Percentiles rank a stretch among this genome's conserved stretches.
These are phyloP conservation scores for Magnolia changhungtana DNA, from an alignment of 164 flowering plant species.

Conservation along the genomic window DNA sequence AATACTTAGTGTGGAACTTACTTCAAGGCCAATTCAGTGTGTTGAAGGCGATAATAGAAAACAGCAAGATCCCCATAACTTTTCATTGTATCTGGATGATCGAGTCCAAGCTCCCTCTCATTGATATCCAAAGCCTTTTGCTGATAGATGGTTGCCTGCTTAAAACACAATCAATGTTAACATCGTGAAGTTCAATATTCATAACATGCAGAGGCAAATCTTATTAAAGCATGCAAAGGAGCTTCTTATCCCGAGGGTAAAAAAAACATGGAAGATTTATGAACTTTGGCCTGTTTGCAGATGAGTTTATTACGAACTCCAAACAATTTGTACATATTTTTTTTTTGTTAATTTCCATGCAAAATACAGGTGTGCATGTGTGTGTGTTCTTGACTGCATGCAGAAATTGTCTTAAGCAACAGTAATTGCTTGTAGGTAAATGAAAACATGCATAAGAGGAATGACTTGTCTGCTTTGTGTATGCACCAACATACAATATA, in stretches of 20 bases:
- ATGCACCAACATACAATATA: no score
- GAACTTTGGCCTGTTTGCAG: no score
- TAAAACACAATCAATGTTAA: neutral
- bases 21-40: slow-evolving; percentile 92
- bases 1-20: slow-evolving; percentile 28
- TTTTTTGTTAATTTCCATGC: no score
- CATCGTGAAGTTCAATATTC: neutral
- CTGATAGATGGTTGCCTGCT: slow-evolving; percentile 89
- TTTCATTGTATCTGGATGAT: slow-evolving; percentile 98
- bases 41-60: slow-evolving; percentile 92
- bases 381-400: no score
- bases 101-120: slow-evolving; percentile 97
- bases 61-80: slow-evolving; percentile 97
- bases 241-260: neutral
- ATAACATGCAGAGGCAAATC: neutral
- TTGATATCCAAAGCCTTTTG: slow-evolving; percentile 94
- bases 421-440: no score
- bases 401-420: no score
- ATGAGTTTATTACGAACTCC: no score
- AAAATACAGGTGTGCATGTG: no score
- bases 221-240: neutral
- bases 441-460: no score
- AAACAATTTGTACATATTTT: no score
- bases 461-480: no score
- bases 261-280: neutral